Conservation (phyloP, 2,329 filamentous ascomycete species). For the Diaporthe eres region DNA sequence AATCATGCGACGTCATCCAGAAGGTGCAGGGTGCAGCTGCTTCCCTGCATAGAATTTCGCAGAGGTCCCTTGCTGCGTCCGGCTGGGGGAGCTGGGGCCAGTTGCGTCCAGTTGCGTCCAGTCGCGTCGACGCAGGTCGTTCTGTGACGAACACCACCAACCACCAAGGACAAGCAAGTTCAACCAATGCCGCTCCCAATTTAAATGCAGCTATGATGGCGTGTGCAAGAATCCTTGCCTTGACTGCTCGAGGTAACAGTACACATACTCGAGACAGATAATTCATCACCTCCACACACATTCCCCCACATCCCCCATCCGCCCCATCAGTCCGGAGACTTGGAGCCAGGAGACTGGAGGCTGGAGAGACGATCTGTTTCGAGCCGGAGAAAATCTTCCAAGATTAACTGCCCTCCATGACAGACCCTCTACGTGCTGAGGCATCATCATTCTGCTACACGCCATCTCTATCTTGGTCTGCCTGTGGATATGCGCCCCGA, state of each 20-base stretch:
- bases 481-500: slow-evolving; percentile 32
- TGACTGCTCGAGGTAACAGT: background rate
- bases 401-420: slow-evolving; percentile 25
- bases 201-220: background rate
- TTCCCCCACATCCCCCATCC: background rate
- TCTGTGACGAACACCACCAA: slow-evolving; percentile 18
- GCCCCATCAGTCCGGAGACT: background rate
- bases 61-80: slow-evolving; percentile 22
- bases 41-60: background rate
- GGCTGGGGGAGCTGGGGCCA: background rate
- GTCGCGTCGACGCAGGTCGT: background rate
- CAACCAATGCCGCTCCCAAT: slow-evolving; percentile 21
- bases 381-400: slow-evolving; percentile 18
- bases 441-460: slow-evolving; percentile 30
- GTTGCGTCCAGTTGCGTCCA: background rate
- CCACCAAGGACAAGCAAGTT: background rate
- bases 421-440: background rate
- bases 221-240: background rate
- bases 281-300: slow-evolving; percentile 6
- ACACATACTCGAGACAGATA: background rate
- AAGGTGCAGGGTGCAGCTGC: background rate
- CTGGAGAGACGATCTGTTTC: slow-evolving; percentile 8
- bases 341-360: background rate
- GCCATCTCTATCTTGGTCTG: slow-evolving; percentile 19
- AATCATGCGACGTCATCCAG: slow-evolving; percentile 30